Evolutionary conservation across 1,284 basidiomycete genomes (phyloP), one percentile per base, ranked within the genome.

Genomic region (Lentinula novae-zelandiae): DNA sequence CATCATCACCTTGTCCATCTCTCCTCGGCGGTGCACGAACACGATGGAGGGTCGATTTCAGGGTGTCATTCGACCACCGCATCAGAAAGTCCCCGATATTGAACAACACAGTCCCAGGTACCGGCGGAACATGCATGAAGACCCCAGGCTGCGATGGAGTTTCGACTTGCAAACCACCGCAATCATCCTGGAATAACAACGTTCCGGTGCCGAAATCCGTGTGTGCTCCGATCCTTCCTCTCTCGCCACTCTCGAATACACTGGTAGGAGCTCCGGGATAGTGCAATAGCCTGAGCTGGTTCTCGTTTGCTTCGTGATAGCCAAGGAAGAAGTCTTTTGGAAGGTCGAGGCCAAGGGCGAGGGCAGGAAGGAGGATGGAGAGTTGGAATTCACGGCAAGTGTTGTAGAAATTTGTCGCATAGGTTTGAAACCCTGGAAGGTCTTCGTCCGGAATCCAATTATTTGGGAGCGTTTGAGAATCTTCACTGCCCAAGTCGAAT

Each of bases 51-150:
- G 84, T 83, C 62, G 84, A 85, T 64, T 80, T 78, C 34, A 87
- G 80, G 2, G 73, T 77, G 53, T 58, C 62, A 54, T 63, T 63
- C 7, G 62, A 63, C 62, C 81, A 87, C 64, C 83, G 72, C 80
- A 82, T 82, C 62, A 87, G 69, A 63, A 85, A 81, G 66, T 86
- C 84, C 3, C 82, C 84, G 4, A 83, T 84, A 65, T 87, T 87
- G 57, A 87, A 81, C 15, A 85, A 73, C n/a, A 86, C 71, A 0
- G 82, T 76, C 2, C 79, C 81, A 5, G 77, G 73, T 3, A 86
- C 68, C 0, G 82, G 81, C 2, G 76, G 75, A 3, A 79, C 83
- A 20, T 77, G 73, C 75, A 82, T 68, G 66, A 84, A 86, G 1
- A 66, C 62, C 2, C 80, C 82, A 1, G 80, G 78, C 7, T 68